phyloP scores from a whole-genome alignment of 257 asterid species.

The Solanum verrucosum region DNA sequence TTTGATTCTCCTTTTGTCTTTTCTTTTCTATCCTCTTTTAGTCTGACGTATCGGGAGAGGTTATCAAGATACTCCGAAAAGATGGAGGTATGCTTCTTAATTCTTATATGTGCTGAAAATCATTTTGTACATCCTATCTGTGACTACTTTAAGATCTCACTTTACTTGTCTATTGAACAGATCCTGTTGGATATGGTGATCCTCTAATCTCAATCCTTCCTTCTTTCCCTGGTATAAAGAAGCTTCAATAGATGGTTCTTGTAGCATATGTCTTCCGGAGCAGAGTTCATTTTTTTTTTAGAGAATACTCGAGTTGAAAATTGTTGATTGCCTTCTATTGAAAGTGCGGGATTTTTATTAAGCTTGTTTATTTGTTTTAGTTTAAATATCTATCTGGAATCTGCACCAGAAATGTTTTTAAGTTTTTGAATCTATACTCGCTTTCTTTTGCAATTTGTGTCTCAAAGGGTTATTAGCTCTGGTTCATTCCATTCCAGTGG shows the following conservation, averaged over 20 bases:
- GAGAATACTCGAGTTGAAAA: background rate
- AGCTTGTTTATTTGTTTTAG: background rate
- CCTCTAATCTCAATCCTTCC: slow-evolving; percentile 75
- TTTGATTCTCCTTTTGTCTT: background rate
- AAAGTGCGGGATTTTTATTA: background rate
- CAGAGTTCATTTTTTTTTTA: background rate
- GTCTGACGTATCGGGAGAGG: slow-evolving; percentile 77
- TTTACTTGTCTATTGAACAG: slow-evolving; percentile 23
- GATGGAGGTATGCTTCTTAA: slow-evolving; percentile 64
- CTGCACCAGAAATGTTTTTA: background rate
- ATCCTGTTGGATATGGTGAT: slow-evolving; percentile 79
- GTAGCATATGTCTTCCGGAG: background rate
- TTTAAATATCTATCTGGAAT: background rate
- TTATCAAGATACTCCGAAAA: slow-evolving; percentile 50
- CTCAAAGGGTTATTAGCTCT: background rate
- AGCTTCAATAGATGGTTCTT: background rate
- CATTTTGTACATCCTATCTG: background rate
- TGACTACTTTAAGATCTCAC: background rate
- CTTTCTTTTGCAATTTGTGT: background rate
- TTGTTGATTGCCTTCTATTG: background rate
- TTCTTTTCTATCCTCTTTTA: slow-evolving; percentile 9
- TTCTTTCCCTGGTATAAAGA: slow-evolving; percentile 85
- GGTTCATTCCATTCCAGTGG: background rate
- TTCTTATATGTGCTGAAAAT: background rate
- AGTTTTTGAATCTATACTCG: background rate